Evolutionary conservation across 768 basidiomycete genomes (phyloP), one percentile per base, ranked within the genome.

Genomic region (Boletales sp.): DNA sequence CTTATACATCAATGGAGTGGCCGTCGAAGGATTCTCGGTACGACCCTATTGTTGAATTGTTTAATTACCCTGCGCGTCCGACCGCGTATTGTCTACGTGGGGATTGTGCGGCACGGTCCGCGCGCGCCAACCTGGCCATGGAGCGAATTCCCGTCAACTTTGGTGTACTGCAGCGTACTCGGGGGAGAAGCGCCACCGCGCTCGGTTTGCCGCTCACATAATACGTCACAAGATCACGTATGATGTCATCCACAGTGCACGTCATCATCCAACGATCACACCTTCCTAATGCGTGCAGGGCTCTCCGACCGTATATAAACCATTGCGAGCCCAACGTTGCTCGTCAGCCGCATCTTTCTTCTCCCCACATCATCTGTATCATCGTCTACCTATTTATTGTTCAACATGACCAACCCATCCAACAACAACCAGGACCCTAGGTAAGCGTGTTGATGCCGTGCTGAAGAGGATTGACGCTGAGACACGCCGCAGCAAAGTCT

Each of bases 281-380:
- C 44, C 56, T 69, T 25, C 65, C 67, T 65, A 65, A 69, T 67
- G 38, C 46, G 67, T 64, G 50, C 41, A 40, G 48, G 12, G 28
- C 35, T 50, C 54, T 47, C 40, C 47, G 49, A 44, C 45, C 1
- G 50, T 67, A 67, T 69, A 69, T 63, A 65, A 60, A 57, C 25
- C 25, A 28, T 28, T 28, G 56, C 17, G 21, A 41, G 34, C 31
- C 10, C 8, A 3, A 34, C 33, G 2, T 4, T 14, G 0, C 11
- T 8, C 41, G 3, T 3, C 51, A 57, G 10, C 50, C 51, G 30
- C 48, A 35, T 49, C 41, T 57, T 35, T 51, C 35, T 41, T 31
- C 50, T 51, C 46, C 31, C 42, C 36, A 14, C 33, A 25, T 18
- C 17, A 18, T 39, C 32, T 1, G 36, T 25, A 38, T 17, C 28